Evolutionary conservation across 306 rosid species (phyloP).

Genomic region (Ammopiptanthus mongolicus): DNA sequence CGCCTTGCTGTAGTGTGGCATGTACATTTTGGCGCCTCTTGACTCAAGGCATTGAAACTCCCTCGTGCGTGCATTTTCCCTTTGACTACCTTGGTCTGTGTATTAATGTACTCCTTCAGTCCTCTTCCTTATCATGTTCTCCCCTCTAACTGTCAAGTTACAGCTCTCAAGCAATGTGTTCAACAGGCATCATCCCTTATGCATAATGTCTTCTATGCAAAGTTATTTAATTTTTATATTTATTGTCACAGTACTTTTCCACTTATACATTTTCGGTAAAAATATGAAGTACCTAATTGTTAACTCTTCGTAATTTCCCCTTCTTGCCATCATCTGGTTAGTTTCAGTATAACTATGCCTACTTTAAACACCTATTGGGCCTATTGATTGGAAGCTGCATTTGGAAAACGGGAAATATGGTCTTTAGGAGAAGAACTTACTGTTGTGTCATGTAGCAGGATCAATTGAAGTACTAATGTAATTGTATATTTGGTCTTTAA

Average conservation of each 20-base stretch:
- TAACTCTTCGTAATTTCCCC: not conserved
- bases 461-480: not conserved
- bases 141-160: not conserved
- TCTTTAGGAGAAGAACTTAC: not conserved
- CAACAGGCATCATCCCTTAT: not conserved
- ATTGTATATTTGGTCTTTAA: slow-evolving; percentile 3
- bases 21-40: not conserved
- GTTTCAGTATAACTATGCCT: not conserved
- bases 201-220: not conserved
- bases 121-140: not conserved
- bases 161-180: not conserved
- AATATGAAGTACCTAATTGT: not conserved
- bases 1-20: not conserved
- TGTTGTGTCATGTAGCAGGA: not conserved
- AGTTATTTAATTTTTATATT: not conserved
- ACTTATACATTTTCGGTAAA: not conserved
- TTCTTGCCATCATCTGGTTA: not conserved
- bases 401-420: not conserved
- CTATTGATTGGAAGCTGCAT: not conserved
- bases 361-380: not conserved
- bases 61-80: not conserved
- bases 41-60: not conserved
- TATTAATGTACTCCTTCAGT: not conserved
- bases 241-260: not conserved
- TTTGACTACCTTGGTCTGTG: not conserved